A percentile compares a stretch with the other conserved stretches of the same genome.
Conservation (phyloP, 1,284 basidiomycete species). For the Pseudozyma flocculosa region DNA sequence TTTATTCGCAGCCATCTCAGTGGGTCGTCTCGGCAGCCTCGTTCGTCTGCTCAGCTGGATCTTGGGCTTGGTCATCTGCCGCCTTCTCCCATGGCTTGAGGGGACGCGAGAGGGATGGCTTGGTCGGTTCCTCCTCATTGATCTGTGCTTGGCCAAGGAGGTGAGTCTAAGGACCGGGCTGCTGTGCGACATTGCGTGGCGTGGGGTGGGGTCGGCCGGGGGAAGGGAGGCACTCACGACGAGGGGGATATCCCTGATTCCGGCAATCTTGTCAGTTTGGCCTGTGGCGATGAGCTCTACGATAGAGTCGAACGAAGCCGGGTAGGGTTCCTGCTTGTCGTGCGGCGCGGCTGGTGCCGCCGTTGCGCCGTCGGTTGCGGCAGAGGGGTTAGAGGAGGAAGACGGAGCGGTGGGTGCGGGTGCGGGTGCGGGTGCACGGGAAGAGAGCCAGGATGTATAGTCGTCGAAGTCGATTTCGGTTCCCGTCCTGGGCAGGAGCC, state of each 20-base stretch:
- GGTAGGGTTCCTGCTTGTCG: slow-evolving; percentile 34
- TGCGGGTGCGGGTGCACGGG: background rate
- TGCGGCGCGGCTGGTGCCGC: slow-evolving; percentile 1
- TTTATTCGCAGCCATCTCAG: too few species aligned
- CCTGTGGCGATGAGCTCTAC: slow-evolving; percentile 56
- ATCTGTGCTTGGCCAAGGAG: slow-evolving; percentile 20
- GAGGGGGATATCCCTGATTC: slow-evolving; percentile 52
- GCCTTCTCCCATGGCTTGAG: slow-evolving; percentile 49
- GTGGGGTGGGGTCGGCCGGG: too few species aligned
- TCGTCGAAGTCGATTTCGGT: slow-evolving; percentile 25
- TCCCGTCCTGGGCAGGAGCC: slow-evolving; percentile 17
- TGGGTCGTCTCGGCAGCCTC: too few species aligned
- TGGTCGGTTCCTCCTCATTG: slow-evolving; percentile 43
- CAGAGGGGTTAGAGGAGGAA: background rate
- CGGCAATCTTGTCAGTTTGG: slow-evolving; percentile 51
- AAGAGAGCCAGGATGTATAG: slow-evolving; percentile 21
- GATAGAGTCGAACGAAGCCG: slow-evolving; percentile 51
- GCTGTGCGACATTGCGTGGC: too few species aligned
- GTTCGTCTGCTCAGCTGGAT: too few species aligned
- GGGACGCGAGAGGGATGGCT: slow-evolving; percentile 32
- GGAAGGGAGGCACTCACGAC: slow-evolving; percentile 12
- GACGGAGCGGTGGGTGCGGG: background rate
- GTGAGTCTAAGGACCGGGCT: too few species aligned
- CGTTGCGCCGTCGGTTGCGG: background rate
- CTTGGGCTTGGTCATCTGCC: too few species aligned